Evolutionary conservation across 495 filamentous ascomycete genomes (phyloP).

Genomic region (Hypoxylon cercidicola): DNA sequence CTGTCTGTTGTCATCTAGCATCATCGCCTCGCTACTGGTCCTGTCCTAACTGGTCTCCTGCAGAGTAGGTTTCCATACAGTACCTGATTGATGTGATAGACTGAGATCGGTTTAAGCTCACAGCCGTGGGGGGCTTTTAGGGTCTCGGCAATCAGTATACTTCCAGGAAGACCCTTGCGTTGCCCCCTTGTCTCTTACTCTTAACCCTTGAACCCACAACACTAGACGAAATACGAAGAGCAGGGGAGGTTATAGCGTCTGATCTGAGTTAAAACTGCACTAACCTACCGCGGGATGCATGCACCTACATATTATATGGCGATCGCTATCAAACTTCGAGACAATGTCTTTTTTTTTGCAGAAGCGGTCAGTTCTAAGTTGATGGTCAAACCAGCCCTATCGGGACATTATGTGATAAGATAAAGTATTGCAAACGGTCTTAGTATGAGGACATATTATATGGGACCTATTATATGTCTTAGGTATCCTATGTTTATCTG

Average conservation of each 20-base stretch:
- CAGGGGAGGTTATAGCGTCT: too few species aligned
- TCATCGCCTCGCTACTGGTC: neutral
- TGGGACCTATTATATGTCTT: too few species aligned
- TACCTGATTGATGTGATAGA: slow-evolving; percentile 9
- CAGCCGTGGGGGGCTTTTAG: slow-evolving; percentile 24
- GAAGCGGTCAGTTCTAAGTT: too few species aligned
- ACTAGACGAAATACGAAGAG: too few species aligned
- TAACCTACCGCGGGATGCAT: slow-evolving; percentile 1
- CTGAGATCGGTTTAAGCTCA: slow-evolving; percentile 41
- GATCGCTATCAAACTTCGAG: too few species aligned
- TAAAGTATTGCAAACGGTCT: too few species aligned
- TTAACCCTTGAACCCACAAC: neutral
- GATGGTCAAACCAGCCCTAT: too few species aligned
- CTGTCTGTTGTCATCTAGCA: neutral
- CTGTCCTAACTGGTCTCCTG: neutral
- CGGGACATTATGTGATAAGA: too few species aligned
- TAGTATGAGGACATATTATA: too few species aligned
- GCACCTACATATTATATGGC: too few species aligned
- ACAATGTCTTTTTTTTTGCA: too few species aligned
- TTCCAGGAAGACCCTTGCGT: slow-evolving; percentile 9
- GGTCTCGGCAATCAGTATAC: slow-evolving; percentile 14
- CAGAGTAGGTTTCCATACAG: neutral
- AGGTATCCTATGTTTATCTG: too few species aligned
- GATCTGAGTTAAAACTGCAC: neutral
- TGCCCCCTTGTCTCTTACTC: slow-evolving; percentile 4